A percentile compares a stretch with the other conserved stretches of the same genome.
Conservation (phyloP, 805 yeast species). For the Saccharomycopsis sp. region DNA sequence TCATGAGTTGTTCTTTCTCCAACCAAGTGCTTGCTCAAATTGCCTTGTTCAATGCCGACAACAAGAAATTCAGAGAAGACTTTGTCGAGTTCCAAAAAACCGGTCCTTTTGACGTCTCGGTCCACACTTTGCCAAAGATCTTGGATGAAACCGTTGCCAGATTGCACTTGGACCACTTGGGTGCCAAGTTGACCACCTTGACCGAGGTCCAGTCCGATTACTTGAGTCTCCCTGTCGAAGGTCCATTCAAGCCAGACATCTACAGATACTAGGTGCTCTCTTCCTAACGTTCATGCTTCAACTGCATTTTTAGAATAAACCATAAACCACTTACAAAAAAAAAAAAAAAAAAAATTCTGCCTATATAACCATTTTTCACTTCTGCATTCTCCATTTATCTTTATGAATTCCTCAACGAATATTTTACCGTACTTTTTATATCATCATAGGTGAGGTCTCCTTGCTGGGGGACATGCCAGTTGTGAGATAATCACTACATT, state of each 20-base stretch:
- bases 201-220: slow-evolving; percentile 81
- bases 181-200: slow-evolving; percentile 76
- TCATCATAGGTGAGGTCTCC: too few species aligned
- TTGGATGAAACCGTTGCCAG: slow-evolving; percentile 98
- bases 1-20: slow-evolving; percentile 99
- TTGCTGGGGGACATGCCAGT: too few species aligned
- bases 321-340: too few species aligned
- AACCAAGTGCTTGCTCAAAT: slow-evolving; percentile 99
- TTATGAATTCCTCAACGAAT: slow-evolving; percentile 17
- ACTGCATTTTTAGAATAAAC: too few species aligned
- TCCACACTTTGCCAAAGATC: slow-evolving; percentile 94
- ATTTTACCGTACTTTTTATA: too few species aligned
- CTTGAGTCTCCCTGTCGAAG: slow-evolving; percentile 83
- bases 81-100: slow-evolving; percentile 87
- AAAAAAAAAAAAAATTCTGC: not conserved
- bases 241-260: slow-evolving; percentile 97
- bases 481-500: too few species aligned
- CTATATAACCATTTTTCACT: not conserved
- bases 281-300: too few species aligned
- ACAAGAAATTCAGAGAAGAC: slow-evolving; percentile 67
- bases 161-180: slow-evolving; percentile 90
- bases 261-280: slow-evolving; percentile 74
- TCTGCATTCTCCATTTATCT: not conserved
- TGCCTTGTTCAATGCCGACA: slow-evolving; percentile 86
- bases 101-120: slow-evolving; percentile 86